Percentiles rank a stretch among this genome's conserved stretches.
Conservation (phyloP, 228 moss, liverwort and hornwort species). For the Sphagnum fallax region DNA sequence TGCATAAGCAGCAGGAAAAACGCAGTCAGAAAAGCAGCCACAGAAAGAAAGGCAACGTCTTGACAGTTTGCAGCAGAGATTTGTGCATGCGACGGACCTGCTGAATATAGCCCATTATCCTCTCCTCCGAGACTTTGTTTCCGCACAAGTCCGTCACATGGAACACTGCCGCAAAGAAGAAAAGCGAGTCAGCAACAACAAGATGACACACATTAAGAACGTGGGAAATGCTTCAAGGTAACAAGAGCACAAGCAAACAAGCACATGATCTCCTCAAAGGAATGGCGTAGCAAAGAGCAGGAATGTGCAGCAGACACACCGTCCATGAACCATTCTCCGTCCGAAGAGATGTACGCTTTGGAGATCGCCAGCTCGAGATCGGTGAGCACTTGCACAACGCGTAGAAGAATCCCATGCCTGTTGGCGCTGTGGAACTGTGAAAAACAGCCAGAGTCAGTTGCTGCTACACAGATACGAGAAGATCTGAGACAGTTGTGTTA, state of each 20-base stretch:
- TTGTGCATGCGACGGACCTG: neutral
- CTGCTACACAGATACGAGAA: neutral
- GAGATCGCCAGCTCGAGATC: conserved; percentile 1
- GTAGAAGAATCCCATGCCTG: neutral
- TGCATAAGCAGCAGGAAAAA: conserved; percentile 8
- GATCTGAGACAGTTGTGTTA: neutral
- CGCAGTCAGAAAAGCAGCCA: neutral
- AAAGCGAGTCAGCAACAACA: neutral
- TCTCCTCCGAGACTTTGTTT: neutral
- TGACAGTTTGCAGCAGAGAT: neutral
- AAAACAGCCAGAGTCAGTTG: neutral
- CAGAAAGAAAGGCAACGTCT: neutral
- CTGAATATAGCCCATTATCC: neutral
- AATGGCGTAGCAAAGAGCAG: neutral
- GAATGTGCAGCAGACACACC: neutral
- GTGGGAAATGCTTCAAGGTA: neutral
- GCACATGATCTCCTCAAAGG: neutral
- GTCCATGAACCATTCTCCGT: conserved; percentile 9
- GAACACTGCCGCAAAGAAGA: conserved; percentile 13
- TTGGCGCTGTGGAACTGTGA: conserved; percentile 38
- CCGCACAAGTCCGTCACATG: conserved; percentile 2
- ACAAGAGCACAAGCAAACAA: neutral
- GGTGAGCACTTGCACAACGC: conserved; percentile 5
- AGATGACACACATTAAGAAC: neutral
- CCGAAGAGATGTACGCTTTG: conserved; percentile 4